These are phyloP conservation scores for Wickerhamiella hasegawae DNA, from an alignment of 805 yeast species.

Conservation along the genomic window DNA sequence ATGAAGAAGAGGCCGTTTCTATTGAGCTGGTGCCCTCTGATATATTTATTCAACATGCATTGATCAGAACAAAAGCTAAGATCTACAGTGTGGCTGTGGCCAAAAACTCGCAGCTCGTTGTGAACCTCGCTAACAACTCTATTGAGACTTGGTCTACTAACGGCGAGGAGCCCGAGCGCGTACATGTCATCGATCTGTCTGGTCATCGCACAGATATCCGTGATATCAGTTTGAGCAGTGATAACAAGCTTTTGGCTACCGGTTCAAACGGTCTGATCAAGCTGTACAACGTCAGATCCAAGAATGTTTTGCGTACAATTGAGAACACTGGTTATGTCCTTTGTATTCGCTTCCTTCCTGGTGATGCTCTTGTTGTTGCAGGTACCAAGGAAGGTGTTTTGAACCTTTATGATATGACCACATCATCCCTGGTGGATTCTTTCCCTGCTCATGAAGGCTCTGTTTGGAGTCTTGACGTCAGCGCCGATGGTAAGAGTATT, in stretches of 20 bases:
- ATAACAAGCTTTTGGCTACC: conserved; percentile 64
- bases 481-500: conserved; percentile 69
- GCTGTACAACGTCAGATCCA: conserved; percentile 68
- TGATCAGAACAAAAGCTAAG: conserved; percentile 32
- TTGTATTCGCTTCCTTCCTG: conserved; percentile 71
- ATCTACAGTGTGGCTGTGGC: conserved; percentile 20
- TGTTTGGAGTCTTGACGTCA: conserved; percentile 79
- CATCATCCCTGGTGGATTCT: conserved; percentile 55
- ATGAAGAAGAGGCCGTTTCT: conserved; percentile 27
- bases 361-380: conserved; percentile 70
- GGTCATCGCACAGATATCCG: conserved; percentile 91
- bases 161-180: conserved; percentile 17
- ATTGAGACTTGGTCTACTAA: conserved; percentile 47
- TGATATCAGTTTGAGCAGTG: conserved; percentile 66
- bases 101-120: conserved; percentile 40
- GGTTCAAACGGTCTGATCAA: conserved; percentile 84
- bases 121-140: conserved; percentile 57
- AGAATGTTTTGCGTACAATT: conserved; percentile 68
- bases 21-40: conserved; percentile 15
- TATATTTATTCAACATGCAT: conserved; percentile 50
- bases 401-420: conserved; percentile 72
- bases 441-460: conserved; percentile 68
- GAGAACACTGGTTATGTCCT: conserved; percentile 72
- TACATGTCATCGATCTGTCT: conserved; percentile 46
- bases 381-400: conserved; percentile 82